These are phyloP conservation scores for Pleurotus sapidus DNA, from an alignment of 768 basidiomycete species.

Conservation along the genomic window DNA sequence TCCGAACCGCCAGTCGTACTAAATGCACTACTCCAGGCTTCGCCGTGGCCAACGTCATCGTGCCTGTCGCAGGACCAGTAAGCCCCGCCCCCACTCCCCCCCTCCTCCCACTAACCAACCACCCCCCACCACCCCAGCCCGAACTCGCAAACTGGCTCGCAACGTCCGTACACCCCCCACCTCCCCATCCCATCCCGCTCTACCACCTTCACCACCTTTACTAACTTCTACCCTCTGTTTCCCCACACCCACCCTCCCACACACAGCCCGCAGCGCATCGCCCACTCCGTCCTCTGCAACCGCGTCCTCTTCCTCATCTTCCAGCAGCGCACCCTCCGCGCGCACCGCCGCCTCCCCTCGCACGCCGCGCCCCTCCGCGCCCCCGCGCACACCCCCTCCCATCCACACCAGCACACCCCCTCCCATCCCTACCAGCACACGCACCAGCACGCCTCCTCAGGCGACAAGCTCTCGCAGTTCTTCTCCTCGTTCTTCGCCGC, in stretches of 20 bases:
- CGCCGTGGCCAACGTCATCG: slow-evolving; percentile 36
- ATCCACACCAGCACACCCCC: not conserved
- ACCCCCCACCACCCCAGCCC: slow-evolving; percentile 14
- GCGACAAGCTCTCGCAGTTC: not conserved
- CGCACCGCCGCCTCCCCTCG: no score
- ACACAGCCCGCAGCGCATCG: slow-evolving; percentile 35
- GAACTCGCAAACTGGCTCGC: slow-evolving; percentile 40
- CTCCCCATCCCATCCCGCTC: not conserved
- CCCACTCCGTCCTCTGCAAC: slow-evolving; percentile 40
- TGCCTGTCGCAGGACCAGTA: slow-evolving; percentile 35
- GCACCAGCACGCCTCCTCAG: not conserved
- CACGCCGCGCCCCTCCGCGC: no score
- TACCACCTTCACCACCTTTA: not conserved
- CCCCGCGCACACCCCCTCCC: not conserved
- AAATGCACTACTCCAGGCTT: slow-evolving; percentile 19
- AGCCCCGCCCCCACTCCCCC: slow-evolving; percentile 6
- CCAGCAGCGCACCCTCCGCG: not conserved
- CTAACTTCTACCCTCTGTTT: no score
- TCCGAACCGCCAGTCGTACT: not conserved
- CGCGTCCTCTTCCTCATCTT: slow-evolving; percentile 37
- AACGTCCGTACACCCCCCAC: slow-evolving; percentile 24
- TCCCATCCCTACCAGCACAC: not conserved
- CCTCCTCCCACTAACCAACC: no score
- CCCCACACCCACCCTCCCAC: no score
- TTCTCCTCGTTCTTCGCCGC: not conserved